A percentile compares a stretch with the other conserved stretches of the same genome.
Conservation (phyloP, 345 rosid species). For the Hypericum androsaemum region DNA sequence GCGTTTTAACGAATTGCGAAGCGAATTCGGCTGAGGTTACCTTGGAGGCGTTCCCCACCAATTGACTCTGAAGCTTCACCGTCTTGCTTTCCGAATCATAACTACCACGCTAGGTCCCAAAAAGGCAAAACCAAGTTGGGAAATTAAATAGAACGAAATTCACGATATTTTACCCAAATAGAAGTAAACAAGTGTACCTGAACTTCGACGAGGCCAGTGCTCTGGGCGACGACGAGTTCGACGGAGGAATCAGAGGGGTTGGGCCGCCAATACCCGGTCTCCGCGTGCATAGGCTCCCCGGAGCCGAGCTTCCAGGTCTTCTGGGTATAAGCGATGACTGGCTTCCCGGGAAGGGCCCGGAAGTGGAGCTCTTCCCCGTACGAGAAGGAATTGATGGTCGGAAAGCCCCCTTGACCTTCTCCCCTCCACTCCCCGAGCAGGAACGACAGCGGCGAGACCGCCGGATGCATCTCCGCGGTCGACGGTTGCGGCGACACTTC, state of each 20-base stretch:
- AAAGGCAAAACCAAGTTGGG: not conserved
- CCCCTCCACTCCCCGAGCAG: slow-evolving; percentile 74
- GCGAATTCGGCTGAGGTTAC: slow-evolving; percentile 19
- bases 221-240: slow-evolving; percentile 64
- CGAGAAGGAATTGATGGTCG: slow-evolving; percentile 48
- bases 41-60: slow-evolving; percentile 75
- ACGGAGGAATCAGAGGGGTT: slow-evolving; percentile 48
- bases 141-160: not conserved
- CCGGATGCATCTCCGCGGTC: slow-evolving; percentile 32
- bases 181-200: slow-evolving; percentile 23
- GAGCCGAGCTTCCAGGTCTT: slow-evolving; percentile 58
- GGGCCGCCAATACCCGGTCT: slow-evolving; percentile 66
- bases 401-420: slow-evolving; percentile 57
- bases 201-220: slow-evolving; percentile 67
- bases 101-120: slow-evolving; percentile 36
- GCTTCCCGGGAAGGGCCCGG: slow-evolving; percentile 47
- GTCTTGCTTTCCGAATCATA: slow-evolving; percentile 31
- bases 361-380: slow-evolving; percentile 65
- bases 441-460: slow-evolving; percentile 43
- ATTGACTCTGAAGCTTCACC: slow-evolving; percentile 47
- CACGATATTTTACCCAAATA: not conserved
- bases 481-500: no score
- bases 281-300: slow-evolving; percentile 74
- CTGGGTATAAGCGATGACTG: slow-evolving; percentile 56
- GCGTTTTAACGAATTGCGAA: not conserved